These are phyloP conservation scores for Didymella keratinophila DNA, from an alignment of 2,329 filamentous ascomycete species.

Conservation along the genomic window DNA sequence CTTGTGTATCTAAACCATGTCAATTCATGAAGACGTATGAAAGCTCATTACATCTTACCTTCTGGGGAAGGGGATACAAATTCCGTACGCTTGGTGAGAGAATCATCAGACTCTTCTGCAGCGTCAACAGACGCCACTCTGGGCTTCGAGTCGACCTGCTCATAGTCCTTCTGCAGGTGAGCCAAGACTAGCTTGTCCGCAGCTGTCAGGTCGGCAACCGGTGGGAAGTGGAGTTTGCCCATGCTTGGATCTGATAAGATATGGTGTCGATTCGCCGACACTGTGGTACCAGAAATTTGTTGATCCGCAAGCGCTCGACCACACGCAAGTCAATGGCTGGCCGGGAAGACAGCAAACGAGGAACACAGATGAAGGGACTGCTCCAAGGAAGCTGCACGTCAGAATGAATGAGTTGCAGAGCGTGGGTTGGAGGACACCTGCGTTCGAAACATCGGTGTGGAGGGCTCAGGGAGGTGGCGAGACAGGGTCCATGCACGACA, in stretches of 20 bases:
- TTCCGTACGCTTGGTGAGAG: constrained; percentile 35
- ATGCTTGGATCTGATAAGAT: constrained; percentile 24
- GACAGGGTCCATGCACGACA: constrained; percentile 18
- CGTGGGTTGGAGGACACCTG: constrained; percentile 10
- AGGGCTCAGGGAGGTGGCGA: constrained; percentile 23
- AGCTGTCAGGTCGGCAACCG: constrained; percentile 42
- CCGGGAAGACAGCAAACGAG: background rate
- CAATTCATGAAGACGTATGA: background rate
- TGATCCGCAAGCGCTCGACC: background rate
- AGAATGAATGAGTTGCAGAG: background rate
- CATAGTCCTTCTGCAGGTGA: constrained; percentile 41
- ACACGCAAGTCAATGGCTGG: constrained; percentile 18
- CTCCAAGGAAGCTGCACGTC: background rate
- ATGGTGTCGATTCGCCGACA: background rate
- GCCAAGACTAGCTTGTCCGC: constrained; percentile 44
- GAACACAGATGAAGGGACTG: background rate
- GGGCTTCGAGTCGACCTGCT: constrained; percentile 22
- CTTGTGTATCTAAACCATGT: constrained; percentile 36
- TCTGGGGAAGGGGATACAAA: constrained; percentile 43
- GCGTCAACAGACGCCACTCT: constrained; percentile 14
- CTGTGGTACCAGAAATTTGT: constrained; percentile 5
- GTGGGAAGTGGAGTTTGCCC: constrained; percentile 43
- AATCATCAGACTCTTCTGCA: constrained; percentile 38
- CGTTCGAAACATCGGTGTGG: constrained; percentile 15
- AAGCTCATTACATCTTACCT: constrained; percentile 24